These are phyloP conservation scores for Pachysandra terminalis DNA, from an alignment of 164 flowering plant genomes.

Conservation along the genomic window DNA sequence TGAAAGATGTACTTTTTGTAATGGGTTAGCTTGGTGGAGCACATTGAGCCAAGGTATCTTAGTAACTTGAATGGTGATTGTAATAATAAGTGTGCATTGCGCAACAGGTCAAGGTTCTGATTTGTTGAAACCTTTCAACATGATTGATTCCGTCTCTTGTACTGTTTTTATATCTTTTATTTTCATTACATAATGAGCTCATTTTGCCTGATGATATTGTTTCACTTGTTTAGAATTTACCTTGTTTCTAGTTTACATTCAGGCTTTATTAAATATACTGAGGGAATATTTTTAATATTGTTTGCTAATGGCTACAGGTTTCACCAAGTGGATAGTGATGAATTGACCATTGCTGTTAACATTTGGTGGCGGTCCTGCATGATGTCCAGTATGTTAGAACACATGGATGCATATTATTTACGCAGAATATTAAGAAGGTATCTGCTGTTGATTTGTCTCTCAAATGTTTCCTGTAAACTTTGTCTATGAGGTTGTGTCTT, in stretches of 20 bases:
- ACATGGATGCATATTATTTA: slow-evolving; percentile 94
- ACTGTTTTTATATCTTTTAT: too few species aligned
- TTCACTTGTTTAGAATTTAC: too few species aligned
- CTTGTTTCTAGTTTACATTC: background rate
- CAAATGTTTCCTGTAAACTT: background rate
- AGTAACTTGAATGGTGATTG: too few species aligned
- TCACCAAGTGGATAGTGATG: slow-evolving; percentile 92
- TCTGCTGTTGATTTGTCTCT: background rate
- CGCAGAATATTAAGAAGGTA: slow-evolving; percentile 85
- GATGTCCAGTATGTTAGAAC: slow-evolving; percentile 67
- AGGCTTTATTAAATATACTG: background rate
- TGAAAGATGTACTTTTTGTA: too few species aligned
- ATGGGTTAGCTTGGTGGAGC: too few species aligned
- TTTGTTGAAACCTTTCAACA: background rate
- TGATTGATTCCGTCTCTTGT: too few species aligned
- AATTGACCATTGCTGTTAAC: slow-evolving; percentile 83
- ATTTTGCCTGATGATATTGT: background rate
- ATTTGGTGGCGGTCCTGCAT: slow-evolving; percentile 90
- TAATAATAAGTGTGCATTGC: too few species aligned
- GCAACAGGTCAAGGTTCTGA: background rate
- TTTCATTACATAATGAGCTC: background rate
- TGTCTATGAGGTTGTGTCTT: background rate
- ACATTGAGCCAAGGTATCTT: too few species aligned
- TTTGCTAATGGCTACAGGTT: slow-evolving; percentile 50
- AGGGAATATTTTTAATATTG: slow-evolving; percentile 2